Evolutionary conservation across 768 basidiomycete genomes (phyloP).

Genomic region (Tephrocybe sp.): DNA sequence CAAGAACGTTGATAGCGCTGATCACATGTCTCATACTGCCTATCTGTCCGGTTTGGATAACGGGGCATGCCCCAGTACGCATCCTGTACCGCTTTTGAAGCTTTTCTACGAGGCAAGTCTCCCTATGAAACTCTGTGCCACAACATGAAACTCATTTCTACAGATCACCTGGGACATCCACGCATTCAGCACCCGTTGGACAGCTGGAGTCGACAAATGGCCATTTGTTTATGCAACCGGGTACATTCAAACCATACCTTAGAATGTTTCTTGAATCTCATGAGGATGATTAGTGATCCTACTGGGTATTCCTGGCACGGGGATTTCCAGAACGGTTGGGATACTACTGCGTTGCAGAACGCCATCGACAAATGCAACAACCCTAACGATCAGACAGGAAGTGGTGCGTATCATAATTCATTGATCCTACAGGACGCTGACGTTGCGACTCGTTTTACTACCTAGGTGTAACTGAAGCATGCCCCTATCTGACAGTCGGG

Average conservation of each 20-base stretch:
- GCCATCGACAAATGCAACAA: conserved; percentile 48
- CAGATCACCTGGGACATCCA: conserved; percentile 40
- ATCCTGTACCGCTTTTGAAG: conserved; percentile 38
- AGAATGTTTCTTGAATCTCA: background rate
- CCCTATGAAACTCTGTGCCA: background rate
- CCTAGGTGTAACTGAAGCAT: conserved; percentile 35
- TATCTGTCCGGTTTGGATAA: conserved; percentile 35
- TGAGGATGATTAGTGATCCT: conserved; percentile 39
- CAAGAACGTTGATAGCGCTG: conserved; percentile 37
- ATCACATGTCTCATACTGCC: conserved; percentile 35
- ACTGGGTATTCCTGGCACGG: conserved; percentile 49
- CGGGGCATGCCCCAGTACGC: conserved; percentile 34
- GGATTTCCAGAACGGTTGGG: conserved; percentile 54
- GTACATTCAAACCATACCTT: conserved; percentile 17
- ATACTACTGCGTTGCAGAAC: conserved; percentile 39
- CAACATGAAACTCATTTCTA: background rate
- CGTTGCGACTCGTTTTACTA: background rate
- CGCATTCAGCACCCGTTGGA: conserved; percentile 32
- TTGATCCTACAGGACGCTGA: background rate
- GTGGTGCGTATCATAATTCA: conserved; percentile 10
- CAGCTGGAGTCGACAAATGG: conserved; percentile 29
- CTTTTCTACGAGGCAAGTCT: conserved; percentile 33
- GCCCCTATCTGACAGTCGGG: conserved; percentile 35
- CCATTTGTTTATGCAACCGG: conserved; percentile 45
- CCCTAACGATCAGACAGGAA: conserved; percentile 33